Evolutionary conservation across 139 green algal genomes (phyloP), one percentile per base, ranked within the genome.

Genomic region (Picochlorum sp.): DNA sequence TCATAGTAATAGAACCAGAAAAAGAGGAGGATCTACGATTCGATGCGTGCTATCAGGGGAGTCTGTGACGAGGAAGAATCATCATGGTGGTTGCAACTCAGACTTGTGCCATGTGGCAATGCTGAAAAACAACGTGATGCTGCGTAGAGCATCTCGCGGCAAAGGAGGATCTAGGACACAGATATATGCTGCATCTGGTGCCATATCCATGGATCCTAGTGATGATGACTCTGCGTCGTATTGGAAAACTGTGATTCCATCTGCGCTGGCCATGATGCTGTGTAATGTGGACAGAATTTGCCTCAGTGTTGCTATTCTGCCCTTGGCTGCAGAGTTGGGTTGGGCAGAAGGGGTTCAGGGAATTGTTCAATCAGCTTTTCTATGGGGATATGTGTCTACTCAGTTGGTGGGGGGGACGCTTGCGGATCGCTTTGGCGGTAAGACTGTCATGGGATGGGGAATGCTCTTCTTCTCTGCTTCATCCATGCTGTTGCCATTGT

Each of bases 271-370:
- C 0, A 73, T 91, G 56, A 62, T 95, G 61, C 72, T 98, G n/a
- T 98, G 92, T 79, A 98, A 97, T 79, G 93, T 97, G 81, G 92
- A 98, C 77, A 78, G 90, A 26, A 94, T 96, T 50, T 95, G 86
- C 68, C 88, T 98, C 72, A 85, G 75, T 47, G 84, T 98, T 2
- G 92, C 91, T 65, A 92, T 98, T 69, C 49, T 98, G 34, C 92
- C 92, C 2, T 87, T 98, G 50, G 71, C 89, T 4, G 47, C 69
- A 13, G 83, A 91, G 69, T 85, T 96, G 67, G 91, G 83, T 0
- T 98, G 92, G 91, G 56, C 76, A 8, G 57, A 76, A 3, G 82
- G 77, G 49, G 6, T 72, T n/a, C 82, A 93, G 72, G 90, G 89
- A 30, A 62, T 97, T 6, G 78, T 97, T 21, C 86, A 94, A 72